Evolutionary conservation across 2,329 filamentous ascomycete genomes (phyloP).

Genomic region (Cladosporium sp.): DNA sequence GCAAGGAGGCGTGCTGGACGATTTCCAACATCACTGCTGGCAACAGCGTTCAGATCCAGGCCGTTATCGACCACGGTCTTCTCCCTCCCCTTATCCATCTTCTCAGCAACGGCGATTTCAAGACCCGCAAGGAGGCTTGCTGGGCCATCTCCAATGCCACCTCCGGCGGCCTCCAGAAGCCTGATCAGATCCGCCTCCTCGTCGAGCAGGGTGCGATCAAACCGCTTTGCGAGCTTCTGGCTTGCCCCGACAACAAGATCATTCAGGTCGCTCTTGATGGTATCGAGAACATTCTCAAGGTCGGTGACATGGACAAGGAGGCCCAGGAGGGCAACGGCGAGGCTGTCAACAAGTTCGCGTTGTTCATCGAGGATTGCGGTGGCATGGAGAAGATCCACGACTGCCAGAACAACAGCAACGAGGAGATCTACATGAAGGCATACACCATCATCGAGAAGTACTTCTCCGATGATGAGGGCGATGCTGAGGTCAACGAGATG

Average conservation of each 20-base stretch:
- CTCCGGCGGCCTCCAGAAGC: slow-evolving; percentile 94
- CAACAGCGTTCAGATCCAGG: slow-evolving; percentile 95
- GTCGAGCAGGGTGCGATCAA: slow-evolving; percentile 94
- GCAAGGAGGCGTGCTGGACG: slow-evolving; percentile 99
- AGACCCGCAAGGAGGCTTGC: slow-evolving; percentile 98
- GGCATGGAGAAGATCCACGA: slow-evolving; percentile 99
- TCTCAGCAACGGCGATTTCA: slow-evolving; percentile 92
- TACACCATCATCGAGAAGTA: slow-evolving; percentile 99
- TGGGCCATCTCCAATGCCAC: slow-evolving; percentile 99
- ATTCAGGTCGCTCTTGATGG: slow-evolving; percentile 98
- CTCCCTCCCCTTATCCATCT: slow-evolving; percentile 94
- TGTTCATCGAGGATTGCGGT: slow-evolving; percentile 97
- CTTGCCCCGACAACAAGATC: slow-evolving; percentile 99
- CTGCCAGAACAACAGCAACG: slow-evolving; percentile 99
- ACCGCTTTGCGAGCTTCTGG: slow-evolving; percentile 88
- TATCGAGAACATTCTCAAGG: slow-evolving; percentile 98
- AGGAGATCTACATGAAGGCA: slow-evolving; percentile 99
- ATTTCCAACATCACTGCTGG: slow-evolving; percentile 98
- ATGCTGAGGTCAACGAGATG: slow-evolving; percentile 73
- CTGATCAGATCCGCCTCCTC: slow-evolving; percentile 94
- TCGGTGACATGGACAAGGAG: slow-evolving; percentile 97
- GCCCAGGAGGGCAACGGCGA: slow-evolving; percentile 66
- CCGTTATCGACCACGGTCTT: slow-evolving; percentile 93
- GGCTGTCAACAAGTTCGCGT: slow-evolving; percentile 86
- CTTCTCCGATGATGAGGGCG: slow-evolving; percentile 96